Evolutionary conservation across 257 asterid species (phyloP).

Genomic region (Lycium barbarum): DNA sequence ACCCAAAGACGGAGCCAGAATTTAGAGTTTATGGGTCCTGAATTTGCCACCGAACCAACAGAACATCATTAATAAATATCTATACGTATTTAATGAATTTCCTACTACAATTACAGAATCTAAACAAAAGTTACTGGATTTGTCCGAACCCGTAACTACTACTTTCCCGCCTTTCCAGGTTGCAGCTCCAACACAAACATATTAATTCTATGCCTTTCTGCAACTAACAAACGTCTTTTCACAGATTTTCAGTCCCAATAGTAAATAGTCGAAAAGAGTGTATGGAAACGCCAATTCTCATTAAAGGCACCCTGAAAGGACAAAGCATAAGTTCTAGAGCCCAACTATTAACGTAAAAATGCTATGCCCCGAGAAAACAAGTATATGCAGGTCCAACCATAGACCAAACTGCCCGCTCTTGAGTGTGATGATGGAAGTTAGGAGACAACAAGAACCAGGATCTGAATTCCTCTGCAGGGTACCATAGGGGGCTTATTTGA

Average conservation of each 20-base stretch:
- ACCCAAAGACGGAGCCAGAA: too few relatives aligned
- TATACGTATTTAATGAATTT: too few relatives aligned
- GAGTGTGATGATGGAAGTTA: neutral
- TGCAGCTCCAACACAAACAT: conserved; percentile 4
- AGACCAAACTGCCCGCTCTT: neutral
- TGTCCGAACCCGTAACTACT: too few relatives aligned
- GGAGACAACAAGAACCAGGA: neutral
- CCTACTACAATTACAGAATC: too few relatives aligned
- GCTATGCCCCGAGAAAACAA: neutral
- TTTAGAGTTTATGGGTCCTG: too few relatives aligned
- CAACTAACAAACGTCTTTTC: neutral
- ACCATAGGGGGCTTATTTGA: neutral
- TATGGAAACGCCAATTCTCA: neutral
- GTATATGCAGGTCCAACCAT: neutral
- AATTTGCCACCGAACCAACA: too few relatives aligned
- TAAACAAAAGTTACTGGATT: too few relatives aligned
- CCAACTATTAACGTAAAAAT: neutral
- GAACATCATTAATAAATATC: too few relatives aligned
- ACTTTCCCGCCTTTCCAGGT: too few relatives aligned
- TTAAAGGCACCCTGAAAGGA: neutral
- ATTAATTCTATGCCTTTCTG: neutral
- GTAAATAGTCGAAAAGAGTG: neutral
- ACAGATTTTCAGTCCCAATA: neutral
- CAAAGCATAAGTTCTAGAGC: neutral
- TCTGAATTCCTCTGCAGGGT: neutral